A percentile compares a stretch with the other conserved stretches of the same genome.
Conservation (phyloP, 805 yeast genomes). For the Cyberlindnera sargentensis region DNA sequence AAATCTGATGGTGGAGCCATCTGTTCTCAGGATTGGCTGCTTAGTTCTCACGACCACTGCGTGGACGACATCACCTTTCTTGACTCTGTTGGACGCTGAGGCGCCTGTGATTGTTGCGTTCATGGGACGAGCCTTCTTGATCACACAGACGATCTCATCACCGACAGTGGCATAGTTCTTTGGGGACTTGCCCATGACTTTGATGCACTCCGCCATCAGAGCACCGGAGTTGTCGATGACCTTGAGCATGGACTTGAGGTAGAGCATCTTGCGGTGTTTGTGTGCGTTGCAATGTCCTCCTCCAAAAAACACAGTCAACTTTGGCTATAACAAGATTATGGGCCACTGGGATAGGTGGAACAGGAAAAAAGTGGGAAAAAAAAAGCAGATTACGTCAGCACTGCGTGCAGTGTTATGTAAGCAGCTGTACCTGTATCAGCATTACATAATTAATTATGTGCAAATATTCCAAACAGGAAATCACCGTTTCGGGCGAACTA, state of each 20-base stretch:
- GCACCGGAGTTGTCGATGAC: slow-evolving; percentile 97
- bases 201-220: slow-evolving; percentile 89
- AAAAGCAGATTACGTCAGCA: neutral
- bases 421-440: too few relatives aligned
- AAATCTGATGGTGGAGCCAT: slow-evolving; percentile 80
- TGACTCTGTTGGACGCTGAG: slow-evolving; percentile 69
- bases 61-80: slow-evolving; percentile 92
- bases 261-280: slow-evolving; percentile 50
- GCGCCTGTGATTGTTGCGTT: slow-evolving; percentile 68
- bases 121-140: slow-evolving; percentile 81
- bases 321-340: too few relatives aligned
- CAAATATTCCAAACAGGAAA: neutral
- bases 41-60: slow-evolving; percentile 94
- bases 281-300: neutral
- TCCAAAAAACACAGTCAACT: neutral
- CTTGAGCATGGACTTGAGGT: slow-evolving; percentile 78
- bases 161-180: slow-evolving; percentile 79
- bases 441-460: too few relatives aligned
- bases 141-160: slow-evolving; percentile 90
- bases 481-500: neutral
- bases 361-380: neutral
- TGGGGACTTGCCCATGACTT: slow-evolving; percentile 86
- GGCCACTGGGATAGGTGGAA: too few relatives aligned
- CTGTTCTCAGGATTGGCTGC: slow-evolving; percentile 66
- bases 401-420: too few relatives aligned